Evolutionary conservation across 1,284 basidiomycete species (phyloP).

Genomic region (Apiotrichum veenhuisii): DNA sequence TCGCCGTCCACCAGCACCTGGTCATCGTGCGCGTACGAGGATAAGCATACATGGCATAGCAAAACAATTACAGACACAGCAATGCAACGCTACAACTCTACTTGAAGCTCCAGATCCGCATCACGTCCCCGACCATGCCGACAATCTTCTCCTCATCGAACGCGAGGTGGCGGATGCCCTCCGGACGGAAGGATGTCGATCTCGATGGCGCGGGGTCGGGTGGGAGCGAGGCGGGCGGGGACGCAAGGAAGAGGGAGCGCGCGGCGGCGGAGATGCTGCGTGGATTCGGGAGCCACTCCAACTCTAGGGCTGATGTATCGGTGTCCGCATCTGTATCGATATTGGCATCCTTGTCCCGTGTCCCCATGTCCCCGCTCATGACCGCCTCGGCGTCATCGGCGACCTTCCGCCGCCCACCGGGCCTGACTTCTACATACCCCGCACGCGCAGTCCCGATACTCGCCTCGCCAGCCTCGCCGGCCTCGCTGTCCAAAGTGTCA

Average conservation of each 20-base stretch:
- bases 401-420: constrained; percentile 19
- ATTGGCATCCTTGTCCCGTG: too few relatives aligned
- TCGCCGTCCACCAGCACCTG: too few relatives aligned
- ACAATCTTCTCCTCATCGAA: constrained; percentile 51
- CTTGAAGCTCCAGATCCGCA: constrained; percentile 44
- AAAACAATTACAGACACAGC: not conserved
- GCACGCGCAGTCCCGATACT: constrained; percentile 10
- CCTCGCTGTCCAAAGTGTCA: constrained; percentile 24
- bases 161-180: constrained; percentile 30
- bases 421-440: constrained; percentile 40
- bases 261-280: constrained; percentile 42
- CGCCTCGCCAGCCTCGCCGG: constrained; percentile 12
- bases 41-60: not conserved
- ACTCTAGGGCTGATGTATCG: constrained; percentile 3
- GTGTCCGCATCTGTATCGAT: not conserved
- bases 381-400: not conserved
- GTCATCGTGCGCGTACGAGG: not conserved
- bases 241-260: constrained; percentile 37
- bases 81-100: constrained; percentile 1
- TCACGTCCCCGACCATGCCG: constrained; percentile 32
- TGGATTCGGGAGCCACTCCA: constrained; percentile 37
- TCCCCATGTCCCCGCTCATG: too few relatives aligned
- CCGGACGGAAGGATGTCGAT: not conserved
- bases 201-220: not conserved
- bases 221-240: constrained; percentile 22